Percentiles rank a stretch among this genome's conserved stretches.
These are phyloP conservation scores for Candida sanyiensis DNA, from an alignment of 805 yeast species.

Conservation along the genomic window DNA sequence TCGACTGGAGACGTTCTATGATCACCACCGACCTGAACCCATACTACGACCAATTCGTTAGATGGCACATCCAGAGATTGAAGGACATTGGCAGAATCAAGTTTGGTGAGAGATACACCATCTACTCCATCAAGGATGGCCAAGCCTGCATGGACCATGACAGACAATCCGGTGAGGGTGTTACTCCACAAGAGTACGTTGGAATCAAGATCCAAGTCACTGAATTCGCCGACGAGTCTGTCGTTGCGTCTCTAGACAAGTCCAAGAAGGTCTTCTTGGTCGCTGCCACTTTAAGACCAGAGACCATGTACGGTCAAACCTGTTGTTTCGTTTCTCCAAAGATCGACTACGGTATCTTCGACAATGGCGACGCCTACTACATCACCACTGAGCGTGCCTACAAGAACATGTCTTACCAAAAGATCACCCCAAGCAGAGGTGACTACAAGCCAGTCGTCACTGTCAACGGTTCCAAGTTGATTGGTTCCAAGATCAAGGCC, in stretches of 20 bases:
- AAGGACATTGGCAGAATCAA: slow-evolving; percentile 85
- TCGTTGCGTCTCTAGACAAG: slow-evolving; percentile 32
- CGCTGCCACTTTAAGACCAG: slow-evolving; percentile 97
- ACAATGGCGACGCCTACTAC: slow-evolving; percentile 70
- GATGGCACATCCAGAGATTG: slow-evolving; percentile 93
- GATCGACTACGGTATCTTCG: slow-evolving; percentile 85
- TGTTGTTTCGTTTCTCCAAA: slow-evolving; percentile 97
- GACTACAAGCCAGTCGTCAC: slow-evolving; percentile 51
- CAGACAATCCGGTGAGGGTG: slow-evolving; percentile 95
- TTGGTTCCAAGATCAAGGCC: slow-evolving; percentile 84
- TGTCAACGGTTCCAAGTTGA: slow-evolving; percentile 64
- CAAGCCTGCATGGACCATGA: slow-evolving; percentile 99
- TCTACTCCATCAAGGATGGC: slow-evolving; percentile 95
- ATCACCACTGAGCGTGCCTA: slow-evolving; percentile 93
- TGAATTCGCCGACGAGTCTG: slow-evolving; percentile 44
- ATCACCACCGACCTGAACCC: slow-evolving; percentile 94
- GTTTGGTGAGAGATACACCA: slow-evolving; percentile 97
- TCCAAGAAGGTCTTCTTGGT: slow-evolving; percentile 72
- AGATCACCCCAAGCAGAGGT: slow-evolving; percentile 86
- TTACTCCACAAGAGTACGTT: slow-evolving; percentile 92
- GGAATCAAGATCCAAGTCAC: slow-evolving; percentile 83
- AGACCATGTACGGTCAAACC: slow-evolving; percentile 98
- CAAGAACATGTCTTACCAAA: slow-evolving; percentile 96
- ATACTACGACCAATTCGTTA: slow-evolving; percentile 88
- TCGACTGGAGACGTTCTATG: slow-evolving; percentile 97